These are phyloP conservation scores for Mallotus nudiflorus DNA, from an alignment of 345 rosid species.

Conservation along the genomic window DNA sequence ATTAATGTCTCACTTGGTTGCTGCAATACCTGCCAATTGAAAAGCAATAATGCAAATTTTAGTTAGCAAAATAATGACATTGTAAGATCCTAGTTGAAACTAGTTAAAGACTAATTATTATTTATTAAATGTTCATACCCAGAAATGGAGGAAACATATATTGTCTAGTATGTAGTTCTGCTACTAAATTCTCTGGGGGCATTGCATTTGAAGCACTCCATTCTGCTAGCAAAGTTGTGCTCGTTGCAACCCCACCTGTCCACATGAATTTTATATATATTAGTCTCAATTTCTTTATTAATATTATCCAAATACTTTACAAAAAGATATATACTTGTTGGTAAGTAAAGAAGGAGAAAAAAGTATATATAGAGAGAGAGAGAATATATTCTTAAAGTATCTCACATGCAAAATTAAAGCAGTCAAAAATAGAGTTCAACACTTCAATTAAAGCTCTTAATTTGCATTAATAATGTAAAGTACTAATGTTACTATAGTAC, in stretches of 20 bases:
- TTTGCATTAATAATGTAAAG: too few relatives aligned
- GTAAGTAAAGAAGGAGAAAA: too few relatives aligned
- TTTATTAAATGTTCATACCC: neutral
- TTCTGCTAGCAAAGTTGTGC: slow-evolving; percentile 94
- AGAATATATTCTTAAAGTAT: neutral
- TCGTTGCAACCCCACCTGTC: slow-evolving; percentile 83
- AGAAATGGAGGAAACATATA: neutral
- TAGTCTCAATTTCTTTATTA: too few relatives aligned
- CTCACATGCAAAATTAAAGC: neutral
- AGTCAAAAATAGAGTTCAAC: slow-evolving; percentile 10
- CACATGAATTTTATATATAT: neutral
- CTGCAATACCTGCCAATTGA: slow-evolving; percentile 20
- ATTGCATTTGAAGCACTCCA: slow-evolving; percentile 89
- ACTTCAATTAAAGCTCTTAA: too few relatives aligned
- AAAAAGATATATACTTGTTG: too few relatives aligned
- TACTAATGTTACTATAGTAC: too few relatives aligned
- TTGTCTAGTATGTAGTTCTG: slow-evolving; percentile 29
- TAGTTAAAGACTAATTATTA: neutral
- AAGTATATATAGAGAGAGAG: too few relatives aligned
- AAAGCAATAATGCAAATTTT: neutral
- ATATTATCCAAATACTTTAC: neutral
- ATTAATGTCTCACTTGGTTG: slow-evolving; percentile 7
- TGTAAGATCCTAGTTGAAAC: neutral
- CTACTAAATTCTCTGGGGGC: slow-evolving; percentile 64
- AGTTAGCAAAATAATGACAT: neutral